Evolutionary conservation across 345 rosid species (phyloP).

Genomic region (thale cress (Arabidopsis thaliana)): DNA sequence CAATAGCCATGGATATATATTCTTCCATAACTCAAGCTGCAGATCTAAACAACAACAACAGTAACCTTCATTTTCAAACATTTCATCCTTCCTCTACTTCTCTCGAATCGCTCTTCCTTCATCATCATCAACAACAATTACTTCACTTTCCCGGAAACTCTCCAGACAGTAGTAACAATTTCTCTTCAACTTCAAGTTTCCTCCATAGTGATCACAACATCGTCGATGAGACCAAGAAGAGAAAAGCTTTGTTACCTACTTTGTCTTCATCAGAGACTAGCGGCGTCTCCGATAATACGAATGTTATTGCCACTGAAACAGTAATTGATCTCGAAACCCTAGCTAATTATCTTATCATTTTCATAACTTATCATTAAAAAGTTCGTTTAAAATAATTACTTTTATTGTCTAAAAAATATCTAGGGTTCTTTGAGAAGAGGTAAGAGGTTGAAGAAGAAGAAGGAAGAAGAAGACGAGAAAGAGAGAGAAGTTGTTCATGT

Average conservation of each 20-base stretch:
- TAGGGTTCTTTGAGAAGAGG: conserved; percentile 48
- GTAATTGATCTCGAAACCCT: conserved; percentile 45
- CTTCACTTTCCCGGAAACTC: conserved; percentile 45
- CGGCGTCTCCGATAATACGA: conserved; percentile 34
- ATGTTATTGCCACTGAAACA: conserved; percentile 19
- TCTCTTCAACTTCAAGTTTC: conserved; percentile 38
- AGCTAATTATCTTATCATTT: not conserved
- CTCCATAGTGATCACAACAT: conserved; percentile 42
- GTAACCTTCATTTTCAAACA: conserved; percentile 42
- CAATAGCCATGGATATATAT: conserved; percentile 41
- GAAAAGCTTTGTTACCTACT: conserved; percentile 47
- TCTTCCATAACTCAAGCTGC: conserved; percentile 46
- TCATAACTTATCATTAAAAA: not conserved
- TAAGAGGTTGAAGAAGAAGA: conserved; percentile 53
- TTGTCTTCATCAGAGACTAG: conserved; percentile 52
- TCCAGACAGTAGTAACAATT: conserved; percentile 19
- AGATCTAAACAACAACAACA: conserved; percentile 43
- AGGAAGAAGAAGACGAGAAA: conserved; percentile 48
- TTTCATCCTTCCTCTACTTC: conserved; percentile 46
- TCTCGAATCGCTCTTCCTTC: conserved; percentile 49
- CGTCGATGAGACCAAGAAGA: conserved; percentile 41
- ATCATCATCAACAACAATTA: conserved; percentile 44
- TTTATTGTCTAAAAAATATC: not conserved
- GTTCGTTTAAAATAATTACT: not conserved
- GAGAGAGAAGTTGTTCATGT: conserved; percentile 83